Base-by-base conservation (phyloP, 495 filamentous ascomycete genomes). In the Tuber magnatum region DNA sequence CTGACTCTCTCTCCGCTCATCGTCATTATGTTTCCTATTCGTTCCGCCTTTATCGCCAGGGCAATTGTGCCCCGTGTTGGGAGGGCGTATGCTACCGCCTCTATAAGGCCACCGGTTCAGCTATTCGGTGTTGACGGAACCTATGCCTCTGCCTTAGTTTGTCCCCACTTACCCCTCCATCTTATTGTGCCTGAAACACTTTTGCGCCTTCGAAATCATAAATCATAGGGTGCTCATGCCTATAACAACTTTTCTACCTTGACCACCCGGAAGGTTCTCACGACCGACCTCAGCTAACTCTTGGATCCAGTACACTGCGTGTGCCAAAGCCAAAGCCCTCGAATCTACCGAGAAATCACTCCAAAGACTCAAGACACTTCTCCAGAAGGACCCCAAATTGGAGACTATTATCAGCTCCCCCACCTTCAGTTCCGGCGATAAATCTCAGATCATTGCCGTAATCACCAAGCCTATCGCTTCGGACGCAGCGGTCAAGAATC, bases 121-220 rank as follows among this genome's bases (percentile, higher is more conserved):
- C 87, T 99, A 78, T 99, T 92, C 86, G 95, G 95, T 77, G 87
- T 99, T 86, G 95, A 97, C 85, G 95, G 95, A 82, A 98, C 94
- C 83, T 99, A 99, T 87, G 96, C 95, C 82, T 92, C 90, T 87
- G 95, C 95, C 87, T 87, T 99, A 90, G 95, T 99, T 93, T 84
- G 90, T 85, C 75, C 78, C 71, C 46, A 20, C n/a, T 32, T 32
- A 12, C 51, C 39, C 42, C 68, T 9, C 65, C 40, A 51, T 32
- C 35, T 61, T 68, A 5, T 10, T 38, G 35, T 43, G 75, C 35
- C 35, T 14, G 28, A 65, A 35, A 22, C 28, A 24, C 65, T 71
- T 61, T n/a, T 39, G 16, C 28, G 28, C 28, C 74, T 65, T 48
- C n/a, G 7, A n/a, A n/a, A 56, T 65, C 32, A 10, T 24, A 38